Percentiles rank a stretch among this genome's conserved stretches.
Conservation (phyloP, 2,329 filamentous ascomycete genomes). For the Akanthomyces muscarius region DNA sequence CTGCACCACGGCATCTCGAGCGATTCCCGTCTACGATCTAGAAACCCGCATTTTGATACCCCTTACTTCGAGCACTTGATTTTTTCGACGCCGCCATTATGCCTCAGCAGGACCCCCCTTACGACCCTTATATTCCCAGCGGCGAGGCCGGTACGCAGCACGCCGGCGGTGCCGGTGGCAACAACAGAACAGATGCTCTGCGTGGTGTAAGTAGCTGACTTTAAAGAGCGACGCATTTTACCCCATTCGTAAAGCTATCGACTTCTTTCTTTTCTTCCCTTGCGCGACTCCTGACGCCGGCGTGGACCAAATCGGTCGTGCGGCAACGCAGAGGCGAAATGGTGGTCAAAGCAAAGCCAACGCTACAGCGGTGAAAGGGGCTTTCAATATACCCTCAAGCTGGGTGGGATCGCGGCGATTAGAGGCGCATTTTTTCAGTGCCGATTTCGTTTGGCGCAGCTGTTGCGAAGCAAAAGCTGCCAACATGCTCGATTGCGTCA, state of each 20-base stretch:
- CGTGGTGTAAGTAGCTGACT: slow-evolving; percentile 69
- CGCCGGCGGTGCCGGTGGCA: slow-evolving; percentile 41
- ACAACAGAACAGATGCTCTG: slow-evolving; percentile 58
- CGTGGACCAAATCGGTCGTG: not conserved
- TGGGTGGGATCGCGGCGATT: not conserved
- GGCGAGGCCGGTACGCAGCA: slow-evolving; percentile 45
- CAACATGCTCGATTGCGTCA: slow-evolving; percentile 4
- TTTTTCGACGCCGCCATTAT: slow-evolving; percentile 33
- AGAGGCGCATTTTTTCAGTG: not conserved
- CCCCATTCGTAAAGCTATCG: not conserved
- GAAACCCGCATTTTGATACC: not conserved
- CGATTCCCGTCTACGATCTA: not conserved
- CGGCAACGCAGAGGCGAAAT: not conserved
- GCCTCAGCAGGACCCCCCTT: slow-evolving; percentile 60
- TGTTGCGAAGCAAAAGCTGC: not conserved
- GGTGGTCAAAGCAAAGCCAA: not conserved
- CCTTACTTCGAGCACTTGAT: not conserved
- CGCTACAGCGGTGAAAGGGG: not conserved
- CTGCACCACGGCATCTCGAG: slow-evolving; percentile 4
- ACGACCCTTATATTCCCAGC: slow-evolving; percentile 85
- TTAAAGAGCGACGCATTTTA: not conserved
- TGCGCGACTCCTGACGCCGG: not conserved
- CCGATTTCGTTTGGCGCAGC: not conserved
- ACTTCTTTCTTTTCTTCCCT: not conserved
- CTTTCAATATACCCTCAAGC: no score